These are phyloP conservation scores for Globisporangium megalacanthum DNA, from an alignment of 352 stramenopile genomes.

Conservation along the genomic window DNA sequence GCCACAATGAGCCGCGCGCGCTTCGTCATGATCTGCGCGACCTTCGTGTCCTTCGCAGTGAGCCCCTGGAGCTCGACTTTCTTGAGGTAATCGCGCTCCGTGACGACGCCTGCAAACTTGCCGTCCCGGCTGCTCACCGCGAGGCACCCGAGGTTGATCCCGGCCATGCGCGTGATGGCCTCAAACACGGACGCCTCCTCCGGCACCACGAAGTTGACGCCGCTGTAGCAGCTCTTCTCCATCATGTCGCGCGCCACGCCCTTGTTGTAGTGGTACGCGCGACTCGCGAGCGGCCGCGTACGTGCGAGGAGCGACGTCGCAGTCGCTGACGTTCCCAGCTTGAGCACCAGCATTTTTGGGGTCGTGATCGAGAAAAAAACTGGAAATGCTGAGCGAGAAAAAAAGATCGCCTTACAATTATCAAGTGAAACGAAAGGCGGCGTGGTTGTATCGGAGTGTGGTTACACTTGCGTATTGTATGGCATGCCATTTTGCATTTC, in stretches of 20 bases:
- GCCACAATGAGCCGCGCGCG: constrained; percentile 88
- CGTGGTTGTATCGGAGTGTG: no score
- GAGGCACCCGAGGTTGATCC: constrained; percentile 91
- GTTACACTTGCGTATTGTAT: no score
- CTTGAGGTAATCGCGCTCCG: constrained; percentile 94
- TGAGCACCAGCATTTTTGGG: not conserved
- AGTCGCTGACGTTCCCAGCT: not conserved
- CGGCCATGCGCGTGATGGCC: constrained; percentile 92
- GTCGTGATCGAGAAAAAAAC: not conserved
- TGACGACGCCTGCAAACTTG: constrained; percentile 90
- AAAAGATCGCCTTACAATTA: no score
- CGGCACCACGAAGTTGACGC: constrained; percentile 93
- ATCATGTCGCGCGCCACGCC: constrained; percentile 88
- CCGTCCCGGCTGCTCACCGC: constrained; percentile 85
- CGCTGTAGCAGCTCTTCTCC: constrained; percentile 91
- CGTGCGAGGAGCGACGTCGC: not conserved
- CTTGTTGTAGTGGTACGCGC: constrained; percentile 67
- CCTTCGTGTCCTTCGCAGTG: constrained; percentile 75
- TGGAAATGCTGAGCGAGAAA: no score
- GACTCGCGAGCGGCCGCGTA: not conserved
- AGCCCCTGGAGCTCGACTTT: constrained; percentile 94
- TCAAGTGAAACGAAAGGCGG: no score
- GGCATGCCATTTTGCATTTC: no score
- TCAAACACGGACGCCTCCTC: constrained; percentile 93
- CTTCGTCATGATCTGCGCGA: constrained; percentile 95